phyloP scores from a whole-genome alignment of 257 asterid genomes.

The Coffea canephora region DNA sequence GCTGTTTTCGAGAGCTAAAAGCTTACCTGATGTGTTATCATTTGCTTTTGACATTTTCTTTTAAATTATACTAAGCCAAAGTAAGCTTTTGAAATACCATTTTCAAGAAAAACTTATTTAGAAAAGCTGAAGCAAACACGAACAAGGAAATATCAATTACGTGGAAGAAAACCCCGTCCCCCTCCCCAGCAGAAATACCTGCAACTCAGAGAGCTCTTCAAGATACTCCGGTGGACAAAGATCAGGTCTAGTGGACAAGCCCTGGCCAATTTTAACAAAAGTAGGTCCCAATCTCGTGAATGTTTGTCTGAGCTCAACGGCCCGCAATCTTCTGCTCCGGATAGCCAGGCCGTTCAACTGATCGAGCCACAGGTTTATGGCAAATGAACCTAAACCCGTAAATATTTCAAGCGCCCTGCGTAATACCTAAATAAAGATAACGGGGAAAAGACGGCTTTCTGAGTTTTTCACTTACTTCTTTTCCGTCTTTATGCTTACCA shows the following conservation, averaged over 20 bases:
- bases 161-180: not conserved
- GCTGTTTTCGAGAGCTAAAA: too few species aligned
- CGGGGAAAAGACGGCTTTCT: not conserved
- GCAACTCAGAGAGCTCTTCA: slow-evolving; percentile 88
- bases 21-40: too few species aligned
- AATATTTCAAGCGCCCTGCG: slow-evolving; percentile 70
- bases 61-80: too few species aligned
- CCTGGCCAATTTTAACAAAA: slow-evolving; percentile 94
- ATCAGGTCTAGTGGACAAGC: slow-evolving; percentile 97
- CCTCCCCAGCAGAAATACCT: slow-evolving; percentile 37
- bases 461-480: not conserved
- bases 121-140: not conserved
- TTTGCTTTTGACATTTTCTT: too few species aligned
- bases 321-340: slow-evolving; percentile 62
- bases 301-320: slow-evolving; percentile 62
- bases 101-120: too few species aligned
- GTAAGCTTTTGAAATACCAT: too few species aligned
- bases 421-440: slow-evolving; percentile 26
- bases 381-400: slow-evolving; percentile 72
- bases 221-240: slow-evolving; percentile 82
- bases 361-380: slow-evolving; percentile 72
- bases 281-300: slow-evolving; percentile 94
- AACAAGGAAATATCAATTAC: not conserved
- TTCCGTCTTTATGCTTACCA: not conserved
- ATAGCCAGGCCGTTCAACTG: slow-evolving; percentile 50